A percentile compares a stretch with the other conserved stretches of the same genome.
Evolutionary conservation across 2,329 filamentous ascomycete species (phyloP).

Genomic region (Trichoderma polysporum): DNA sequence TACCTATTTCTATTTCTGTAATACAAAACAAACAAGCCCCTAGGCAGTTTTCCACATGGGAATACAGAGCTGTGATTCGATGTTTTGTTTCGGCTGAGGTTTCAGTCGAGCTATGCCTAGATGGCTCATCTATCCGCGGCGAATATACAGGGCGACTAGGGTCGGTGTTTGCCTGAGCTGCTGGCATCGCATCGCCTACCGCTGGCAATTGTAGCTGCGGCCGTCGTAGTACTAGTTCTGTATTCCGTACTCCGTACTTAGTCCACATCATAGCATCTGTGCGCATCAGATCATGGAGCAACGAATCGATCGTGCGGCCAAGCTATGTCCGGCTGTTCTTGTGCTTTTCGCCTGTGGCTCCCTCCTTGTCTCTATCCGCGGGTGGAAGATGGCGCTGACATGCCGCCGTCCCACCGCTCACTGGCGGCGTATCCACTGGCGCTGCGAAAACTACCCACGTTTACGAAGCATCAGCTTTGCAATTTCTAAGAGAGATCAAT

Average conservation of each 20-base stretch:
- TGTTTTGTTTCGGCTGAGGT: not conserved
- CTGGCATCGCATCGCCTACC: not conserved
- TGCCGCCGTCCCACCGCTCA: not conserved
- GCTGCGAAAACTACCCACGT: not conserved
- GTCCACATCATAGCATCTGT: not conserved
- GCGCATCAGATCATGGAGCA: not conserved
- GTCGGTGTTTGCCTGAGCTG: not conserved
- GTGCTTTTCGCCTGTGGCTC: not conserved
- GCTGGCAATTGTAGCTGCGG: not conserved
- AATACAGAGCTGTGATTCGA: not conserved
- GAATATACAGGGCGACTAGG: not conserved
- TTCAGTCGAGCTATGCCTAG: conserved; percentile 6
- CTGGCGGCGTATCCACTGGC: not conserved
- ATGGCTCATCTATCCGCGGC: not conserved
- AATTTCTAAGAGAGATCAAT: not conserved
- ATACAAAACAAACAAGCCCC: not conserved
- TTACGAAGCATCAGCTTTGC: not conserved
- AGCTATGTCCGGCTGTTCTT: not conserved
- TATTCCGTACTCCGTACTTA: not conserved
- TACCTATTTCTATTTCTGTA: not conserved
- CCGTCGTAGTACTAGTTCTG: not conserved
- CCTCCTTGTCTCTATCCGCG: conserved; percentile 3
- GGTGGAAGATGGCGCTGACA: not conserved
- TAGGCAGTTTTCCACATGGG: not conserved
- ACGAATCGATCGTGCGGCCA: not conserved